phyloP scores from a whole-genome alignment of 495 filamentous ascomycete genomes.

The Aspergillus hancockii region DNA sequence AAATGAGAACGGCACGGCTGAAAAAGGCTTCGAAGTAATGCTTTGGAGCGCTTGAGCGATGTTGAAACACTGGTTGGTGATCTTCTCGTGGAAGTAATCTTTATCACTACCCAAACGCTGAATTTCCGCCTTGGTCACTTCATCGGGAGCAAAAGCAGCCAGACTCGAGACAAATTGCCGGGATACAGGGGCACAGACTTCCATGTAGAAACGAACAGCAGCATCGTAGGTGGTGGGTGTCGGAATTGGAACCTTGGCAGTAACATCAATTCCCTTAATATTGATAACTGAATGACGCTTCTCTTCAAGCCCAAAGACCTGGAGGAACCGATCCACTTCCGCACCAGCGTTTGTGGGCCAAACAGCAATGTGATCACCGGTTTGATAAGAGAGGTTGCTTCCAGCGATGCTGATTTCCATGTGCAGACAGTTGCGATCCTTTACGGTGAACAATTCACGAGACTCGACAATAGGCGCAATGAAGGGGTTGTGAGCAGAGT shows the following conservation, averaged over 20 bases:
- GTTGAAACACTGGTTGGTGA: slow-evolving; percentile 81
- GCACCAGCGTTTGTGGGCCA: slow-evolving; percentile 96
- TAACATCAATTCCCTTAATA: slow-evolving; percentile 91
- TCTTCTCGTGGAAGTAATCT: slow-evolving; percentile 91
- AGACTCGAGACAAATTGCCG: slow-evolving; percentile 91
- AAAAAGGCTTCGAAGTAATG: slow-evolving; percentile 73
- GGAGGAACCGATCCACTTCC: slow-evolving; percentile 89
- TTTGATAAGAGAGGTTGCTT: slow-evolving; percentile 83
- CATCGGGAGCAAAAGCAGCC: slow-evolving; percentile 86
- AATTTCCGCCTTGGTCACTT: slow-evolving; percentile 81
- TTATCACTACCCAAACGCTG: slow-evolving; percentile 87
- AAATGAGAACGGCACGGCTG: slow-evolving; percentile 85
- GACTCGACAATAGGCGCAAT: slow-evolving; percentile 94
- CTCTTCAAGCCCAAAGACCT: slow-evolving; percentile 68
- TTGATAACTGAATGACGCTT: slow-evolving; percentile 85
- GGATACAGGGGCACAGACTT: slow-evolving; percentile 92
- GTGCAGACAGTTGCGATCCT: slow-evolving; percentile 93
- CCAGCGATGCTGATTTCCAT: slow-evolving; percentile 91
- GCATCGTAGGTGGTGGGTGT: slow-evolving; percentile 97
- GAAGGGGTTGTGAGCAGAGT: slow-evolving; percentile 95
- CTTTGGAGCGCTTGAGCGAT: slow-evolving; percentile 84
- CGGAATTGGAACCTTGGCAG: slow-evolving; percentile 96
- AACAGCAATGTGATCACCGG: slow-evolving; percentile 94
- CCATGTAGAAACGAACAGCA: slow-evolving; percentile 92
- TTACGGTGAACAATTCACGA: slow-evolving; percentile 85